Evolutionary conservation across 2,329 filamentous ascomycete species (phyloP).

Genomic region (Epichloe coenophiala): DNA sequence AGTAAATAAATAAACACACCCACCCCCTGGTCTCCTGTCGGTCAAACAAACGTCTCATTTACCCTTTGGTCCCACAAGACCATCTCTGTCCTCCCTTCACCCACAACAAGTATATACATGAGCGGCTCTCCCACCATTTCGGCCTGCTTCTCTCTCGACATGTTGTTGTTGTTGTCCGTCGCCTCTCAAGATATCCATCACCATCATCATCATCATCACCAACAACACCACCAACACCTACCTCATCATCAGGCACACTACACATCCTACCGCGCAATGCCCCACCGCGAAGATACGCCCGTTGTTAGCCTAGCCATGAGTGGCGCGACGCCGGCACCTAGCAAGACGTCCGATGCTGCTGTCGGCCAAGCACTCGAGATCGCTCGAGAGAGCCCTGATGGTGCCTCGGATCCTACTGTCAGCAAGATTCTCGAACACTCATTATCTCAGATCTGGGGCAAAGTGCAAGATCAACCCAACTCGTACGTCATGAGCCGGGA

Average conservation of each 20-base stretch:
- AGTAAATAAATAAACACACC: no score
- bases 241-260: background rate
- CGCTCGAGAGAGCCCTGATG: slow-evolving; percentile 59
- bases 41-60: background rate
- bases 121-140: slow-evolving; percentile 4
- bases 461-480: slow-evolving; percentile 48
- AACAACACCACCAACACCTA: slow-evolving; percentile 2
- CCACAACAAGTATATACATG: slow-evolving; percentile 10
- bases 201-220: no score
- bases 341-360: slow-evolving; percentile 20
- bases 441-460: slow-evolving; percentile 51
- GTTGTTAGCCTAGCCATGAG: slow-evolving; percentile 5
- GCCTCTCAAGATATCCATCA: slow-evolving; percentile 7
- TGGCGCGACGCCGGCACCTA: background rate
- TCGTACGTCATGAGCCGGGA: slow-evolving; percentile 60
- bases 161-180: slow-evolving; percentile 15
- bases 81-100: background rate
- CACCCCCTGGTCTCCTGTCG: no score
- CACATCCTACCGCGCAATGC: slow-evolving; percentile 6
- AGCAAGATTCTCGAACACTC: slow-evolving; percentile 51
- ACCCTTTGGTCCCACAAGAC: no score
- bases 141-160: slow-evolving; percentile 1
- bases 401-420: slow-evolving; percentile 47
- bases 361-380: slow-evolving; percentile 60
- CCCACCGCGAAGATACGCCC: slow-evolving; percentile 11